Evolutionary conservation across 2,329 filamentous ascomycete genomes (phyloP), one percentile per base, ranked within the genome.

Genomic region (Xylaria sp.): DNA sequence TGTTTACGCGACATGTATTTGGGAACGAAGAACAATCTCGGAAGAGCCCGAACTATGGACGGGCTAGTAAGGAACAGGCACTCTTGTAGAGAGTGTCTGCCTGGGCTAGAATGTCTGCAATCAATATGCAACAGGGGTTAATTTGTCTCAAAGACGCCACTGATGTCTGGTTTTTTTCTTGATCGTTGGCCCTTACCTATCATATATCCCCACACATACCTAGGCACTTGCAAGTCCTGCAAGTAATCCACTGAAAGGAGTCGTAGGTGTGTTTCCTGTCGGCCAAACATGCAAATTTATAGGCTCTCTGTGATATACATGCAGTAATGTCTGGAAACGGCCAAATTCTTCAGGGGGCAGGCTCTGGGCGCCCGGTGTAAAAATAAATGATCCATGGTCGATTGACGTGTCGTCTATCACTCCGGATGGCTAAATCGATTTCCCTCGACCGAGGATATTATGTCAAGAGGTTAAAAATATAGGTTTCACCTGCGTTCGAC

Each of bases 311-410:
- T 57, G 39, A 60, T 42, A 31, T 68, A 63, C 63, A 72, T 72
- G 68, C 68, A 69, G 45, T 29, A 25, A 29, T 69, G 67, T 66
- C 55, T 62, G 63, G 58, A 68, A 68, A 69, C 63, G 59, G 67
- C 55, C 56, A 73, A 66, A 63, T n/a, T n/a, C 66, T 55, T 67
- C 59, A 58, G 56, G 62, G 70, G 55, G 61, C 5, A 50, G 29
- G 53, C 59, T 50, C 64, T 63, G 63, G 42, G 62, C 44, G 60
- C 53, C 64, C 10, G 29, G 36, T 42, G 36, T 55, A 20, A 69
- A 67, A 68, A 65, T 61, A 68, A 70, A 54, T 68, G 56, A 39
- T 53, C 55, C 55, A 47, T 63, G 58, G 9, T 49, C n/a, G 55
- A 49, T 63, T 51, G 67, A 57, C 61, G 49, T 64, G 62, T 69